A percentile compares a stretch with the other conserved stretches of the same genome.
phyloP scores from a whole-genome alignment of 2,329 filamentous ascomycete genomes.

The Emmonsiellopsis sp. region DNA sequence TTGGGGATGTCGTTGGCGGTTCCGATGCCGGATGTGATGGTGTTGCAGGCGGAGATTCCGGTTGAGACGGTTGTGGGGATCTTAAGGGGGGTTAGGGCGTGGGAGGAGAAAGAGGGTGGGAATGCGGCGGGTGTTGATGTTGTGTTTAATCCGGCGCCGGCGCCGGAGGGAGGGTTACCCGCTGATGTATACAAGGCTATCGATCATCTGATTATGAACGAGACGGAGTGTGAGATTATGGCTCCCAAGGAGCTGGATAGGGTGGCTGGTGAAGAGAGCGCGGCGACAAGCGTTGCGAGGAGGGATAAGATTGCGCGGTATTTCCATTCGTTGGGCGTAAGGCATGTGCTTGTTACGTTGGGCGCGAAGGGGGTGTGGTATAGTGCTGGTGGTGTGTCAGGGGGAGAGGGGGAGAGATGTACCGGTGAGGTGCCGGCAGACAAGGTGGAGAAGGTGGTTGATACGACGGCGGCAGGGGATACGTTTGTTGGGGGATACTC shows the following conservation, averaged over 20 bases:
- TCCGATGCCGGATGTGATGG: conserved; percentile 52
- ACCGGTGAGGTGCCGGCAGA: conserved; percentile 48
- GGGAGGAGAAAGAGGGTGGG: conserved; percentile 26
- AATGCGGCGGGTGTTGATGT: conserved; percentile 49
- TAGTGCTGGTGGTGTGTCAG: conserved; percentile 45
- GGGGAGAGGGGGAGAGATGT: conserved; percentile 20
- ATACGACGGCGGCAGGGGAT: conserved; percentile 90
- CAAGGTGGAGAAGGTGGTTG: conserved; percentile 65
- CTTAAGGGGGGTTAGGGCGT: conserved; percentile 31
- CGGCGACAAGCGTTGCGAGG: conserved; percentile 32
- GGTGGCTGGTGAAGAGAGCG: conserved; percentile 16
- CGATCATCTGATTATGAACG: conserved; percentile 77
- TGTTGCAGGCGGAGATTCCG: conserved; percentile 74
- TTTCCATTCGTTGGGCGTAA: conserved; percentile 63
- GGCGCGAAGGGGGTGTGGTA: conserved; percentile 68
- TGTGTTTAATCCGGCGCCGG: conserved; percentile 81
- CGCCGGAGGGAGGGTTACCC: conserved; percentile 63
- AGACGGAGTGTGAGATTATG: conserved; percentile 75
- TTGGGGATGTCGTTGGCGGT: conserved; percentile 25
- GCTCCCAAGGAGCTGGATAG: conserved; percentile 39
- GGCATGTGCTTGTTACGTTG: conserved; percentile 73
- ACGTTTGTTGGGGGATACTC: conserved; percentile 89
- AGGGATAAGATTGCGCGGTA: conserved; percentile 48
- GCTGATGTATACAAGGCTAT: conserved; percentile 57
- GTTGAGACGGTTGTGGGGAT: conserved; percentile 56